These are phyloP conservation scores for Curvularia verruculosa DNA, from an alignment of 2,329 filamentous ascomycete genomes.

Conservation along the genomic window DNA sequence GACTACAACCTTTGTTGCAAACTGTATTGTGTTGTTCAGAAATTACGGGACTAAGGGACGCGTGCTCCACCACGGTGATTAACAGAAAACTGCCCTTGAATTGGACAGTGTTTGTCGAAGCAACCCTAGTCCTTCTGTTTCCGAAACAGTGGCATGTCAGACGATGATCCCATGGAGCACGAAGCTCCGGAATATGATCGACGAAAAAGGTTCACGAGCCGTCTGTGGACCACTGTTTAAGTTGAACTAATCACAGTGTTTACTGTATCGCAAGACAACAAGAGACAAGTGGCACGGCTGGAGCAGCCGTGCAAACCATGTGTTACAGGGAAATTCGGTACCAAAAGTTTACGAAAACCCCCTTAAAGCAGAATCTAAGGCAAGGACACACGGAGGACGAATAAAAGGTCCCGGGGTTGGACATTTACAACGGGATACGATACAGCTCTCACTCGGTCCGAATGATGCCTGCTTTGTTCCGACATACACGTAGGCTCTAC, in stretches of 20 bases:
- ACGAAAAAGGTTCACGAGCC: background rate
- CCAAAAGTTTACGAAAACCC: background rate
- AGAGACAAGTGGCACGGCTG: background rate
- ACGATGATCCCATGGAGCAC: background rate
- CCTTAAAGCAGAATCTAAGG: background rate
- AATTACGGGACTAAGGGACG: background rate
- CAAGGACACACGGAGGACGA: background rate
- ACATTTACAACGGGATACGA: background rate
- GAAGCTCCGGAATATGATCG: background rate
- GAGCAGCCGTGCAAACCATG: background rate
- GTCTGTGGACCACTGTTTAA: background rate
- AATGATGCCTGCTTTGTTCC: background rate
- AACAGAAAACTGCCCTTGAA: background rate
- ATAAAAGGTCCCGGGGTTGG: background rate
- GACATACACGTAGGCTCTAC: too few species aligned
- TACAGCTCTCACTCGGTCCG: background rate
- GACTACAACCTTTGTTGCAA: background rate
- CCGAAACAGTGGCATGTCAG: background rate
- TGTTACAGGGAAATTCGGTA: background rate
- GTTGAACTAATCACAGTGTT: background rate
- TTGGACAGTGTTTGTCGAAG: background rate
- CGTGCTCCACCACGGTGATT: background rate
- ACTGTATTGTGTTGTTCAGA: background rate
- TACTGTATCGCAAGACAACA: background rate
- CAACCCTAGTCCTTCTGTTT: background rate